Percentiles rank a stretch among this genome's conserved stretches.
Evolutionary conservation across 306 rosid species (phyloP).

Genomic region (Trifolium dubium): DNA sequence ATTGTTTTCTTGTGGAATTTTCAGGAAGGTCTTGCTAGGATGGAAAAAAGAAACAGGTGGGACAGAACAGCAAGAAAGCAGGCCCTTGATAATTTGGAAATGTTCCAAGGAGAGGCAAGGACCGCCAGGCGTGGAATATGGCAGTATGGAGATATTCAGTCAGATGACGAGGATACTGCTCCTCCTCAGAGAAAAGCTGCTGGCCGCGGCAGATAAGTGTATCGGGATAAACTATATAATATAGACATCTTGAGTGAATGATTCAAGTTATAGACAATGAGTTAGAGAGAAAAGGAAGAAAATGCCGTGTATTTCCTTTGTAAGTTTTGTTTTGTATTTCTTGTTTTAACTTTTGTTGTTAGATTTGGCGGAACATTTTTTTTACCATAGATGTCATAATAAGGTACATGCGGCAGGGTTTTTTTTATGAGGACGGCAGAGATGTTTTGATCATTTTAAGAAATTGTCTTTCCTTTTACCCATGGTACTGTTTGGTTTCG

Average conservation of each 20-base stretch:
- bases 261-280: constrained; percentile 53
- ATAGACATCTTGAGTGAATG: constrained; percentile 47
- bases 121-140: constrained; percentile 78
- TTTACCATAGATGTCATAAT: constrained; percentile 51
- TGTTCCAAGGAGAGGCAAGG: constrained; percentile 79
- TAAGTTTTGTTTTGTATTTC: constrained; percentile 57
- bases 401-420: constrained; percentile 54
- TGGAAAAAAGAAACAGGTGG: constrained; percentile 80
- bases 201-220: constrained; percentile 62
- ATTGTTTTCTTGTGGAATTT: constrained; percentile 42
- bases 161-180: constrained; percentile 80
- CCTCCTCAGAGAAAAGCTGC: constrained; percentile 82
- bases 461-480: not conserved
- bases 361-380: constrained; percentile 53
- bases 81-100: constrained; percentile 77
- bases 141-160: constrained; percentile 90
- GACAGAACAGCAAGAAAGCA: constrained; percentile 68
- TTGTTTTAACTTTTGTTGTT: constrained; percentile 43
- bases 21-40: constrained; percentile 91
- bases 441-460: constrained; percentile 43
- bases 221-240: constrained; percentile 34
- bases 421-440: constrained; percentile 38
- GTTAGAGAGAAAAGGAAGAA: constrained; percentile 47
- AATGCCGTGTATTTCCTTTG: constrained; percentile 52
- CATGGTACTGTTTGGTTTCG: constrained; percentile 8